A percentile compares a stretch with the other conserved stretches of the same genome.
Evolutionary conservation across 225 moss, liverwort and hornwort species (phyloP).

Genomic region (Polytrichum formosum): DNA sequence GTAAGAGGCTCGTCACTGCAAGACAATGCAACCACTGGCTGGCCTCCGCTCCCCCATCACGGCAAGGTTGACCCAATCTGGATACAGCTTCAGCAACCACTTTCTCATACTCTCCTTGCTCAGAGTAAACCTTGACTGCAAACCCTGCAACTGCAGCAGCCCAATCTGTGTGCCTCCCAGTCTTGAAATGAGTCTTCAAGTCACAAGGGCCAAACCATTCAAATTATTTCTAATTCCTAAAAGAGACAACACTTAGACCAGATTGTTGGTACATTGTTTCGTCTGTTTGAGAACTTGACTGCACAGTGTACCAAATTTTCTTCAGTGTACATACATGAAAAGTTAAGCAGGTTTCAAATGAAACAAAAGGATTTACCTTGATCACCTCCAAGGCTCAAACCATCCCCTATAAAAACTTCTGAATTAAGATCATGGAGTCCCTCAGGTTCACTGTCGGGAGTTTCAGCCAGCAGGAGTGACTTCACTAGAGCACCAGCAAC

Average conservation of each 20-base stretch:
- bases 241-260: no score
- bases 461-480: conserved; percentile 64
- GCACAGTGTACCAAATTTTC: no score
- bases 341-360: no score
- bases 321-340: no score
- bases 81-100: conserved; percentile 70
- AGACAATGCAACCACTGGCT: conserved; percentile 94
- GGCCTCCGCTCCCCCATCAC: conserved; percentile 89
- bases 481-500: conserved; percentile 70
- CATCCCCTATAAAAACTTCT: conserved; percentile 74
- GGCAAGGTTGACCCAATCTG: conserved; percentile 78
- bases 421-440: conserved; percentile 27
- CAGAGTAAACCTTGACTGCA: conserved; percentile 77
- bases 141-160: conserved; percentile 76
- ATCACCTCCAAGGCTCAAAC: conserved; percentile 85
- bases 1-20: conserved; percentile 73
- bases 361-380: conserved; percentile 41
- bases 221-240: no score
- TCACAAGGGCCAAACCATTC: no score
- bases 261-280: no score
- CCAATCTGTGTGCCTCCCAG: conserved; percentile 50
- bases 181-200: not conserved
- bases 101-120: conserved; percentile 80
- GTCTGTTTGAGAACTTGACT: not conserved
- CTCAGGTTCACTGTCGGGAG: conserved; percentile 38